Conservation (phyloP, 345 rosid genomes). For the Melastoma malabathricum region DNA sequence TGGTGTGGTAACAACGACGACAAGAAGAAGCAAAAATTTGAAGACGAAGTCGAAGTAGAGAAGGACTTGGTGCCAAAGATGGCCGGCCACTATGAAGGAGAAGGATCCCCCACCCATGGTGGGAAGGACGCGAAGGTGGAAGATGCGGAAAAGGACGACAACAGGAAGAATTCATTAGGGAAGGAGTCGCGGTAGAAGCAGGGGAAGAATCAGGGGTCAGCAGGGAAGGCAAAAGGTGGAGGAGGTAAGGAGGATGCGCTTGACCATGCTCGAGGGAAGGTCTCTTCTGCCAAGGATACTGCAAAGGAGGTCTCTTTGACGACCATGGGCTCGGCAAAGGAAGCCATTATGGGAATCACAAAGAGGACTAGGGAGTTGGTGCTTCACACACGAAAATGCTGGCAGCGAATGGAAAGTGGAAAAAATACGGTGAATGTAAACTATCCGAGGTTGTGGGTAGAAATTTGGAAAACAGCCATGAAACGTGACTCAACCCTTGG, state of each 20-base stretch:
- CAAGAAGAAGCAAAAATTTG: conserved; percentile 13
- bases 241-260: conserved; percentile 13
- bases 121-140: conserved; percentile 19
- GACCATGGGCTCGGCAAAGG: conserved; percentile 13
- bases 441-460: no score
- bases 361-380: conserved; percentile 13
- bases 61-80: conserved; percentile 54
- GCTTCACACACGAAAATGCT: no score
- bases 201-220: conserved; percentile 11
- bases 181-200: conserved; percentile 15
- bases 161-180: conserved; percentile 13
- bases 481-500: no score
- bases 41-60: conserved; percentile 30
- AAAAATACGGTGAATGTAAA: no score
- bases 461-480: no score
- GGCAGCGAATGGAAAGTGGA: no score
- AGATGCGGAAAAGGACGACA: conserved; percentile 8
- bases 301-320: neutral
- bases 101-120: conserved; percentile 12
- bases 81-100: conserved; percentile 30
- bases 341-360: conserved; percentile 4
- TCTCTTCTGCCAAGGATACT: neutral
- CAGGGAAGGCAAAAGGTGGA: conserved; percentile 21
- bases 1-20: neutral
- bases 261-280: conserved; percentile 11